A percentile compares a stretch with the other conserved stretches of the same genome.
These are phyloP conservation scores for Kalanchoe fedtschenkoi DNA, from an alignment of 164 flowering plant genomes.

Conservation along the genomic window DNA sequence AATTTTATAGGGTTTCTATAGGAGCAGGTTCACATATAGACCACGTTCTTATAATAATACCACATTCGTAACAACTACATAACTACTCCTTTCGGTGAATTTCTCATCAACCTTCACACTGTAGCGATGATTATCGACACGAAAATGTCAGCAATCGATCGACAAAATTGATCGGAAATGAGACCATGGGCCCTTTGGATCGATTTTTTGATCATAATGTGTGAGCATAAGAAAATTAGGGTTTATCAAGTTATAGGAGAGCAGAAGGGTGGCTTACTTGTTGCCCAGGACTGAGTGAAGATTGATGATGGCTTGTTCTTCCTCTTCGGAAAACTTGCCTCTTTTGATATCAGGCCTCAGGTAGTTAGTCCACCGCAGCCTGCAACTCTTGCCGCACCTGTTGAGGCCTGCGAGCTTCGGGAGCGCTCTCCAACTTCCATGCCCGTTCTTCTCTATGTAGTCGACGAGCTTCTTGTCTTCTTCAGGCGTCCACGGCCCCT, in stretches of 20 bases:
- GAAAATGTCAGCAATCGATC: no score
- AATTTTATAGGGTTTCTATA: neutral
- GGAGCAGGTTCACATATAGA: neutral
- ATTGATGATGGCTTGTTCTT: constrained; percentile 60
- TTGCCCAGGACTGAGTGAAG: constrained; percentile 52
- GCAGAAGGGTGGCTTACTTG: constrained; percentile 26
- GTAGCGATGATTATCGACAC: no score
- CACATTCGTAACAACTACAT: neutral
- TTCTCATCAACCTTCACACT: neutral
- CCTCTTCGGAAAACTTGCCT: constrained; percentile 55
- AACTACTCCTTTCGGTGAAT: neutral
- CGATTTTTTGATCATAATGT: neutral
- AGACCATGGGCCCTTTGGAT: no score
- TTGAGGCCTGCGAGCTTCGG: constrained; percentile 56
- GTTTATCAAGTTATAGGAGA: neutral
- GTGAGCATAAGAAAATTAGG: neutral
- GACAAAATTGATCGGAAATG: neutral
- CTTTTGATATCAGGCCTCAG: constrained; percentile 67
- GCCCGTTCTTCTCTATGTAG: constrained; percentile 36
- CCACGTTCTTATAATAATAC: neutral
- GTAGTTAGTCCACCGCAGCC: constrained; percentile 71
- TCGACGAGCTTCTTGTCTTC: constrained; percentile 31
- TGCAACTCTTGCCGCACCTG: constrained; percentile 73
- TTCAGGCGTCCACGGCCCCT: constrained; percentile 48
- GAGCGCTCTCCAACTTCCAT: constrained; percentile 48